Base-by-base conservation (phyloP, 1,284 basidiomycete genomes). In the Earliella scabrosa region DNA sequence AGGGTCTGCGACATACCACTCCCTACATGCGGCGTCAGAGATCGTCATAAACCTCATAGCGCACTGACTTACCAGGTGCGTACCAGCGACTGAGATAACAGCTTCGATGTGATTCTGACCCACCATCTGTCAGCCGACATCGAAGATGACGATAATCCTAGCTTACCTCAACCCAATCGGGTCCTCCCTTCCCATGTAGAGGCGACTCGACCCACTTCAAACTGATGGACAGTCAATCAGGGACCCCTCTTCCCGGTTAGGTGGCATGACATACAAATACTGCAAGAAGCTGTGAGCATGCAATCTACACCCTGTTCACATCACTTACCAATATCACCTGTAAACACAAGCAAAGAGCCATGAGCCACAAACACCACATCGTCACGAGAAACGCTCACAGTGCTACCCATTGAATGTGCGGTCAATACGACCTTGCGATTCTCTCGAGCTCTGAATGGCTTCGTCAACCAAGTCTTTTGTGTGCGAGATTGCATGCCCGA, bases 141-240 rank as follows among this genome's bases (percentile, higher is more conserved):
- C 16, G 11, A n/a, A 9, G 23, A 13, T 20, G 24, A 9, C 3
- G 26, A 23, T 9, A n/a, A 16, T 21, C 32, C 5, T 13, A 31
- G 16, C 76, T 50, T 56, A 90, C 90, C 78, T 98, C 96, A 16
- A 97, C 93, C 97, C 97, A 99, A 29, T 83, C 77, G 2, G 87
- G 77, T 1, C 97, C 97, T 16, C 95, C 97, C 3, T 86, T 85
- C 4, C 97, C 97, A 64, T 90, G 90, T 45, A 79, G 73, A 18
- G 90, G 83, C 0, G 93, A 90, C 73, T 99, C 97, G 0, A 97
- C 95, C 97, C 97, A 98, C 78, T 98, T 98, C 67, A 95, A 82
- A 70, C 92, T 95, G 57, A 5, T 16, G 21, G 10, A 21, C 16
- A 9, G 24, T 48, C 32, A 48, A 18, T 9, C 4, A 11, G 5